Evolutionary conservation across 352 stramenopile species (phyloP).

Genomic region (Blastocystis sp.): DNA sequence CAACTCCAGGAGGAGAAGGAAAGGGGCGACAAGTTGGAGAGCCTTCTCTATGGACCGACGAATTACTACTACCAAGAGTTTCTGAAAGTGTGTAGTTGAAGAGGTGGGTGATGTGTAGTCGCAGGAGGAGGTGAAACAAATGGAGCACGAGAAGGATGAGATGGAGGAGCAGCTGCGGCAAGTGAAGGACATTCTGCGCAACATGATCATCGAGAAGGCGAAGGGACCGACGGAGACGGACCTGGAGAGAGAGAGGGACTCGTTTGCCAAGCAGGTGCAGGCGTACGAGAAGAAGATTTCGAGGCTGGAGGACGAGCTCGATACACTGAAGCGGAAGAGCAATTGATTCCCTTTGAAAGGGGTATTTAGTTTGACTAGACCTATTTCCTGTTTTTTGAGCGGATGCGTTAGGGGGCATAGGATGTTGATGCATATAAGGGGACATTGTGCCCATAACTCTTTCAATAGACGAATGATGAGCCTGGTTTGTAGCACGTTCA

Average conservation of each 20-base stretch:
- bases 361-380: too few relatives aligned
- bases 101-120: background rate
- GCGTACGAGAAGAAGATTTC: slow-evolving; percentile 19
- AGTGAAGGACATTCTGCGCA: slow-evolving; percentile 69
- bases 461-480: too few relatives aligned
- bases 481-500: too few relatives aligned
- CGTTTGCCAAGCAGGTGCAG: slow-evolving; percentile 50
- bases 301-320: slow-evolving; percentile 30
- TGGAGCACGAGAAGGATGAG: background rate
- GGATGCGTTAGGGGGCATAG: too few relatives aligned
- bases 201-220: slow-evolving; percentile 50
- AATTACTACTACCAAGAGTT: slow-evolving; percentile 73
- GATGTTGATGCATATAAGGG: too few relatives aligned
- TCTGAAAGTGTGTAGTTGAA: background rate
- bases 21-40: slow-evolving; percentile 27
- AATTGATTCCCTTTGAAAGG: too few relatives aligned
- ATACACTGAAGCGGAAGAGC: slow-evolving; percentile 7
- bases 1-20: background rate
- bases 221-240: slow-evolving; percentile 10
- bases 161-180: slow-evolving; percentile 32
- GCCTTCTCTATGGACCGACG: slow-evolving; percentile 48
- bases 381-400: too few relatives aligned
- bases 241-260: slow-evolving; percentile 29
- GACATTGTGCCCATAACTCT: too few relatives aligned
- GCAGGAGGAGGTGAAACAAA: background rate